Base-by-base conservation (phyloP, 306 rosid genomes). In the Cyamopsis tetragonoloba region DNA sequence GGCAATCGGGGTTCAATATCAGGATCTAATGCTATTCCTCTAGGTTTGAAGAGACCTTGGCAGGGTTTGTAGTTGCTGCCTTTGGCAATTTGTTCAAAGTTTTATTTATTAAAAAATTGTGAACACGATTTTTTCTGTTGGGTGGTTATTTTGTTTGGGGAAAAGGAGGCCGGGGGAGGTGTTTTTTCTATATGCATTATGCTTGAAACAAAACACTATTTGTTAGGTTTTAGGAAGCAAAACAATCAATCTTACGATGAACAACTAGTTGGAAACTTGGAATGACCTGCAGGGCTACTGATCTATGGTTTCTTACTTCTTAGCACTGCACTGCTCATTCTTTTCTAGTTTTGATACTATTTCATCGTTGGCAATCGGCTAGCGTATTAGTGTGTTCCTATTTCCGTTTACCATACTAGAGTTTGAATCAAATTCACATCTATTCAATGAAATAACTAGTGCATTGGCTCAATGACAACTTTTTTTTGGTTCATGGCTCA, bases 11-110 rank as follows among this genome's bases (percentile, higher is more conserved):
- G 80, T 51, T 68, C 10, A 69, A 83, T 57, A 42, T 89, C 98
- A 2, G 98, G 98, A 43, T 82, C 98, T 32, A 92, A 92, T 55
- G 75, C 76, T 27, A 74, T 80, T 39, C 96, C 96, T 59, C 55
- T 92, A 23, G 93, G 96, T 46, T 65, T 74, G 35, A 86, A 71
- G 77, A 87, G 86, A 77, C 86, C 71, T 17, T 86, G 91, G 91
- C 87, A 84, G 77, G 43, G 2, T 31, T 4, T 27, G 39, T 68
- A 51, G 19, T 31, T 31, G 65, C 53, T 38, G 60, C 71, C 47
- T n/a, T 39, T 38, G 12, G 43, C 65, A 38, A 30, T 66, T 26
- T 34, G 34, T 12, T 1, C 13, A n/a, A 18, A 12, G 48, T 49
- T 14, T 17, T 47, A 4, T 13, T 39, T 37, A n/a, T 22, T 34